Evolutionary conservation across 352 stramenopile genomes (phyloP).

Genomic region (Phytophthora constricta): DNA sequence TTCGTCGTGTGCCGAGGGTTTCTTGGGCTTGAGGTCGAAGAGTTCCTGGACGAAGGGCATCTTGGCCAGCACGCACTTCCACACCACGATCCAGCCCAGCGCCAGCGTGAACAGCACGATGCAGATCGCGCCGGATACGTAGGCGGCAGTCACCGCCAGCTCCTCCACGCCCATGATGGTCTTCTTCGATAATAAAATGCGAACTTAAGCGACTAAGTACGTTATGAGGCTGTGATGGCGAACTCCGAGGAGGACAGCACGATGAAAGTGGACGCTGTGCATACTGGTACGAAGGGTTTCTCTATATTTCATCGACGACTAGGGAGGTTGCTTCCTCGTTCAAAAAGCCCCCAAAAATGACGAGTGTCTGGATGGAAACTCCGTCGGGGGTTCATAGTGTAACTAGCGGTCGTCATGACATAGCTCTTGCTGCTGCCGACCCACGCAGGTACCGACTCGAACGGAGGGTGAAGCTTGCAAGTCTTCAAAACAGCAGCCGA

Average conservation of each 20-base stretch:
- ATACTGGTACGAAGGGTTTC: constrained; percentile 31
- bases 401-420: background rate
- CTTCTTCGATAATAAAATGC: constrained; percentile 20
- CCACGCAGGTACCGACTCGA: background rate
- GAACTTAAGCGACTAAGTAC: constrained; percentile 36
- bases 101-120: constrained; percentile 85
- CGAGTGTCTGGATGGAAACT: too few species aligned
- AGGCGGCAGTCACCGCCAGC: constrained; percentile 66
- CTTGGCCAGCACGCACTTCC: constrained; percentile 85
- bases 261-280: background rate
- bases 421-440: background rate
- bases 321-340: background rate
- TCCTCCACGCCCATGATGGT: constrained; percentile 48
- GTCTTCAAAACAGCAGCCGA: constrained; percentile 48
- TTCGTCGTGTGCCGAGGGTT: constrained; percentile 37
- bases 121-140: constrained; percentile 76
- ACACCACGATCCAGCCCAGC: constrained; percentile 83
- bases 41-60: constrained; percentile 87
- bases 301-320: constrained; percentile 34
- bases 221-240: background rate
- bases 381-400: constrained; percentile 21
- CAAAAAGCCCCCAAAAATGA: constrained; percentile 33
- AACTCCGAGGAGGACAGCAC: background rate
- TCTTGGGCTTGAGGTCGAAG: constrained; percentile 82
- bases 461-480: too few species aligned